phyloP scores from a whole-genome alignment of 2,329 filamentous ascomycete genomes.

The Paecilomyces niveus region DNA sequence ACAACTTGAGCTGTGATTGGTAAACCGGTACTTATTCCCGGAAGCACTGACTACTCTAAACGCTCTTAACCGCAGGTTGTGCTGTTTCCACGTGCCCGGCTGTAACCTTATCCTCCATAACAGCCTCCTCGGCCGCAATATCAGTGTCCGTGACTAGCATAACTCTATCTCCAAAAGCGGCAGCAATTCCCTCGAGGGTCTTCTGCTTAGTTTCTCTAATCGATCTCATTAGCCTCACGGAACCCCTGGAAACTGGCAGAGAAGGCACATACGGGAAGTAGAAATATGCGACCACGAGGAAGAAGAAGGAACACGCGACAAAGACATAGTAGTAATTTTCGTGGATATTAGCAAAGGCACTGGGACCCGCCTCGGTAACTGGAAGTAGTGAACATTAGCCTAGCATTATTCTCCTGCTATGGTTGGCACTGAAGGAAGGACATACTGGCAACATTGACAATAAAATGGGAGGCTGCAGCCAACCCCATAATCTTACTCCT shows the following conservation, averaged over 20 bases:
- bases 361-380: conserved; percentile 49
- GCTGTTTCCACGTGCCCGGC: neutral
- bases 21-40: neutral
- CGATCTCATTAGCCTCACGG: conserved; percentile 1
- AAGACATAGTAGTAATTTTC: conserved; percentile 58
- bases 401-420: conserved; percentile 1
- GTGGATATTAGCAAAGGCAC: conserved; percentile 50
- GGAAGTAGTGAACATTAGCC: neutral
- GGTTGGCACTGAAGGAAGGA: neutral
- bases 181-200: conserved; percentile 44
- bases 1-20: neutral
- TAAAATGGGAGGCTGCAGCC: conserved; percentile 47
- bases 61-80: neutral
- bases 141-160: conserved; percentile 16
- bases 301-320: conserved; percentile 46
- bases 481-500: conserved; percentile 51
- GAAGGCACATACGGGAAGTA: conserved; percentile 43
- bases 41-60: neutral
- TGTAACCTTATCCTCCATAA: conserved; percentile 6
- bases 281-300: conserved; percentile 46
- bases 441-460: conserved; percentile 46
- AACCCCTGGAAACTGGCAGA: neutral
- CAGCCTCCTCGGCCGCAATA: conserved; percentile 6
- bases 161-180: conserved; percentile 42
- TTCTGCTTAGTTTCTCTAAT: conserved; percentile 43